Base-by-base conservation (phyloP, 495 filamentous ascomycete species). In the Penicillium egyptiacum region DNA sequence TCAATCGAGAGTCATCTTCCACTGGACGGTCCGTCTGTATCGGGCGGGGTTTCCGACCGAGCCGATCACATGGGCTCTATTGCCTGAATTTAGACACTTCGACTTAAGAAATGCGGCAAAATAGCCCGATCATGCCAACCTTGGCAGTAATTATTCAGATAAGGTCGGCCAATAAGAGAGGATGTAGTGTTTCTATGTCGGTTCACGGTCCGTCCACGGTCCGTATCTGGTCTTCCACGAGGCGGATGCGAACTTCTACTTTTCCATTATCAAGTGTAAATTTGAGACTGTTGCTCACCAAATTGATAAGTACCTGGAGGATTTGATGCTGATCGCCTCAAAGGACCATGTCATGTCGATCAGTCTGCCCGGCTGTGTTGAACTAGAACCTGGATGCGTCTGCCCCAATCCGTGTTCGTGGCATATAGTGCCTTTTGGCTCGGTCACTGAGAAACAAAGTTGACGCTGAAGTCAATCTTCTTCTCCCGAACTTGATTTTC, bases 251-350 rank as follows among this genome's bases (percentile, higher is more conserved):
- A 28, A 96, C 81, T 16, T 84, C 75, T 2, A 96, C 87, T 41
- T 77, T 83, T 10, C 92, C 91, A 8, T 86, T 83, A 40, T 85
- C 74, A 0, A 91, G 91, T 2, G 92, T 97, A 64, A 97, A 97
- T 66, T 97, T 97, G 14, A 96, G 75, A 64, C 87, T 90, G 71
- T 97, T 97, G 72, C 88, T 90, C 40, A 96, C 90, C 14, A 97
- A 79, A 43, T 97, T 97, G 75, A 96, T 96, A 44, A 96, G 81
- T 28, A 95, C 88, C 64, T 96, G 91, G 12, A 95, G 71, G 30
- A 96, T 91, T 26, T 92, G 80, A 62, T 96, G 89, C 58, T 91
- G 87, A 64, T 96, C 92, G n/a, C 92, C 92, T 86, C 89, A 93
- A 5, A 96, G 76, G 47, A 87, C 73, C 81, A 87, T 86, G 56